Evolutionary conservation across 768 basidiomycete genomes (phyloP).

Genomic region (Rhodocollybia butyracea): DNA sequence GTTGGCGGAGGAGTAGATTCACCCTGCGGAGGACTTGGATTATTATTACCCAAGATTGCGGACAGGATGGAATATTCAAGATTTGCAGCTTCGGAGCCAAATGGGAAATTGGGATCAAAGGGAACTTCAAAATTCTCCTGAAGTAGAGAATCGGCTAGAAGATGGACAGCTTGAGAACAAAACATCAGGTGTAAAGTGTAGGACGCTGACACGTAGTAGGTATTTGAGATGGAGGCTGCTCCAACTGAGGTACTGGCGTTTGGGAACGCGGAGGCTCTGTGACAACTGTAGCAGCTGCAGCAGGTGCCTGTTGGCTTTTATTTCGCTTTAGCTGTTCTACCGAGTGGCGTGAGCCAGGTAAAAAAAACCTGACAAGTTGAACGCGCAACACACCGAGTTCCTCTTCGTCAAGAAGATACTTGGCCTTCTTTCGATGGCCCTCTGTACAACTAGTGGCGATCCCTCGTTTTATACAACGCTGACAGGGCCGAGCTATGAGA

Average conservation of each 20-base stretch:
- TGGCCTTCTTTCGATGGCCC: conserved; percentile 96
- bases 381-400: conserved; percentile 68
- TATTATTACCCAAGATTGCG: conserved; percentile 85
- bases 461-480: conserved; percentile 92
- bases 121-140: conserved; percentile 56
- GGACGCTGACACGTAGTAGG: conserved; percentile 29
- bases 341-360: conserved; percentile 19
- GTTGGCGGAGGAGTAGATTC: conserved; percentile 35
- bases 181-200: neutral
- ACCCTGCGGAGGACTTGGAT: conserved; percentile 55
- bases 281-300: neutral
- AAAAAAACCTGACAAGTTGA: conserved; percentile 6
- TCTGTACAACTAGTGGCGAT: conserved; percentile 87
- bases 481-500: conserved; percentile 85
- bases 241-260: conserved; percentile 28
- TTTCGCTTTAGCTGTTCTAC: conserved; percentile 50
- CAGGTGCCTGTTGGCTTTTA: conserved; percentile 7
- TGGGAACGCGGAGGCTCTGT: conserved; percentile 9
- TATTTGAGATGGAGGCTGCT: conserved; percentile 22
- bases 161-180: conserved; percentile 11
- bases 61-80: conserved; percentile 94
- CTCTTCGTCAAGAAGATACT: conserved; percentile 92
- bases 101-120: conserved; percentile 62
- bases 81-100: conserved; percentile 89
- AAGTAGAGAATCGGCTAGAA: conserved; percentile 49